Base-by-base conservation (phyloP, 2,329 filamentous ascomycete genomes). In the Teratosphaeria zuluensis region DNA sequence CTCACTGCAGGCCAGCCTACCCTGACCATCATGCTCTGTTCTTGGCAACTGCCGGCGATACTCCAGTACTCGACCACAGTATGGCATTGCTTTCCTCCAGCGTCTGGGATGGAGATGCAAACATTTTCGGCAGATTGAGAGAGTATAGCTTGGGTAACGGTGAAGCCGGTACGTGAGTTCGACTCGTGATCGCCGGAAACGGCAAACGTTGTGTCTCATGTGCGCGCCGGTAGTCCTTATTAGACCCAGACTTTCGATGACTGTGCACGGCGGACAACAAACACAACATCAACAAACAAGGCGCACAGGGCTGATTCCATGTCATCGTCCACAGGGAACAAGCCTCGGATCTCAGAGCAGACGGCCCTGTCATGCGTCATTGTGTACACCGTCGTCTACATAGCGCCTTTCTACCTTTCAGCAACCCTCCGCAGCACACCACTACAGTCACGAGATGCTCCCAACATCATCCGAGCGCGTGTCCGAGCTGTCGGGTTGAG, bases 331-430 rank as follows among this genome's bases (percentile, higher is more conserved):
- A 48, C 42, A 21, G n/a, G 42, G n/a, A 48, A n/a, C 42, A n/a
- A 19, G 21, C 56, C 56, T 12, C 51, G 16, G 51, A 65, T 68
- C 56, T 64, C 66, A 6, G 63, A 66, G 51, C 59, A 59, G 24
- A 66, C 66, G 16, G 70, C 70, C 1, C 58, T 72, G 32, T 63
- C 69, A 31, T 69, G 65, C 55, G 69, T 65, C 32, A 76, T 92
- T 62, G 74, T 86, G 62, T 53, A 95, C 75, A 95, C 90, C n/a
- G 73, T 91, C 66, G 76, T 90, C 76, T 99, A 97, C 76, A 89
- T 99, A 67, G 77, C 89, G 3, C 92, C 94, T 28, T 90, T 97
- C 74, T 96, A 99, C 78, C 79, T 92, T 63, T 94, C 87, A 21
- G 74, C 84, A 3, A 81, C 84, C 21, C 95, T 92, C 4, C 84